Conservation (phyloP, 192 early-diverging fungal species). For the Coemansia sp. region DNA sequence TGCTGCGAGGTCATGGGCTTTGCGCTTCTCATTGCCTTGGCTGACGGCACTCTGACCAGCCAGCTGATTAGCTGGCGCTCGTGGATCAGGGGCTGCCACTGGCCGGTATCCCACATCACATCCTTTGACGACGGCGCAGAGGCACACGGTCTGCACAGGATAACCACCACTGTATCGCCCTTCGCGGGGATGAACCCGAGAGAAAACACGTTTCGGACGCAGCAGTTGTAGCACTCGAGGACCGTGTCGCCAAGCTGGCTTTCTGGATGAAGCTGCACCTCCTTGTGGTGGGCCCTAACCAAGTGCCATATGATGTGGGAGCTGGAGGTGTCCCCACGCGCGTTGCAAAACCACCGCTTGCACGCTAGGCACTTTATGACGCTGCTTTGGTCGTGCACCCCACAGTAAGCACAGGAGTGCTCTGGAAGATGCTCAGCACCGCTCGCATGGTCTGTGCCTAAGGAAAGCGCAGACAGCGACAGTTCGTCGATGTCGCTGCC, state of each 20-base stretch:
- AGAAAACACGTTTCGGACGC: conserved; percentile 90
- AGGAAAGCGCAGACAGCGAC: conserved; percentile 35
- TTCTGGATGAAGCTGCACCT: conserved; percentile 91
- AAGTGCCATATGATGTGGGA: conserved; percentile 96
- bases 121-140: conserved; percentile 87
- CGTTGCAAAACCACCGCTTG: conserved; percentile 97
- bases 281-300: conserved; percentile 90
- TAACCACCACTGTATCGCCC: conserved; percentile 94
- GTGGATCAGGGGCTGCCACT: conserved; percentile 96
- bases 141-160: conserved; percentile 94
- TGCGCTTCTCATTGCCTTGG: conserved; percentile 80
- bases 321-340: conserved; percentile 82
- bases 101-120: conserved; percentile 92
- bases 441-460: conserved; percentile 20
- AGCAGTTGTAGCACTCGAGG: conserved; percentile 98
- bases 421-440: conserved; percentile 58
- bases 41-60: conserved; percentile 89
- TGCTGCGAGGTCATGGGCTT: conserved; percentile 80
- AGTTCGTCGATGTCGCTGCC: conserved; percentile 27
- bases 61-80: conserved; percentile 93
- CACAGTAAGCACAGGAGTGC: conserved; percentile 93
- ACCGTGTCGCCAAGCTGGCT: conserved; percentile 90
- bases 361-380: conserved; percentile 94
- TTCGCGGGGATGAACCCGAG: conserved; percentile 99
- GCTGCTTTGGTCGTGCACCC: conserved; percentile 80